A percentile compares a stretch with the other conserved stretches of the same genome.
Conservation (phyloP, 257 asterid species). For the Solanum pimpinellifolium region DNA sequence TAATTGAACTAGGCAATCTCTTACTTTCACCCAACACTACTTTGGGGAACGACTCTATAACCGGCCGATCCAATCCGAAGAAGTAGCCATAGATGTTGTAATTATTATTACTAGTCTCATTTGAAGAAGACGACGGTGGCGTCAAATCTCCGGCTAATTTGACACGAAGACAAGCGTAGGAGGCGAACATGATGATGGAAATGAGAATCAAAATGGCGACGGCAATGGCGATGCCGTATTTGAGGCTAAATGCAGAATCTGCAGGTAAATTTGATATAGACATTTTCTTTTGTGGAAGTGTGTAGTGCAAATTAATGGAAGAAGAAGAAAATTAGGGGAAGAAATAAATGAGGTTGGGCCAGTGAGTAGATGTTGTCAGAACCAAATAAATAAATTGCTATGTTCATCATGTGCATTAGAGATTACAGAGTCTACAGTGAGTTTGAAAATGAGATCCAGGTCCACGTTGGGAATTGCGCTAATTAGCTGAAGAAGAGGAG, state of each 20-base stretch:
- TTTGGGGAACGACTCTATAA: conserved; percentile 3
- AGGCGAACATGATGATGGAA: conserved; percentile 5
- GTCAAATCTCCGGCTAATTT: not conserved
- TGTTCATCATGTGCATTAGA: not conserved
- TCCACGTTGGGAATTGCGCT: not conserved
- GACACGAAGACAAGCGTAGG: conserved; percentile 8
- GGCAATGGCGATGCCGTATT: conserved; percentile 11
- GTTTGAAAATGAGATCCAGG: not conserved
- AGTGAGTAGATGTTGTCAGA: not conserved
- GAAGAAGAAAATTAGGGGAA: not conserved
- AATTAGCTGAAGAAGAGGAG: not conserved
- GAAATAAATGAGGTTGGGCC: not conserved
- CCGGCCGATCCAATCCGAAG: conserved; percentile 1
- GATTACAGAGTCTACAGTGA: not conserved
- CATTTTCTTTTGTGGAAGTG: not conserved
- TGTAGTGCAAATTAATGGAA: not conserved
- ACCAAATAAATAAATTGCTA: not conserved
- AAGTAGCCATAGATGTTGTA: not conserved
- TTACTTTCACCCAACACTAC: conserved; percentile 9
- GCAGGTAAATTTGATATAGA: not conserved
- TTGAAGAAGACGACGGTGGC: not conserved
- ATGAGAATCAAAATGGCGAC: conserved; percentile 4
- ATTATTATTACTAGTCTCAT: not conserved
- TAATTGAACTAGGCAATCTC: conserved; percentile 5
- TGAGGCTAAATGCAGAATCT: not conserved